Base-by-base conservation (phyloP, 2,329 filamentous ascomycete species). In the Aspergillus uvarum region DNA sequence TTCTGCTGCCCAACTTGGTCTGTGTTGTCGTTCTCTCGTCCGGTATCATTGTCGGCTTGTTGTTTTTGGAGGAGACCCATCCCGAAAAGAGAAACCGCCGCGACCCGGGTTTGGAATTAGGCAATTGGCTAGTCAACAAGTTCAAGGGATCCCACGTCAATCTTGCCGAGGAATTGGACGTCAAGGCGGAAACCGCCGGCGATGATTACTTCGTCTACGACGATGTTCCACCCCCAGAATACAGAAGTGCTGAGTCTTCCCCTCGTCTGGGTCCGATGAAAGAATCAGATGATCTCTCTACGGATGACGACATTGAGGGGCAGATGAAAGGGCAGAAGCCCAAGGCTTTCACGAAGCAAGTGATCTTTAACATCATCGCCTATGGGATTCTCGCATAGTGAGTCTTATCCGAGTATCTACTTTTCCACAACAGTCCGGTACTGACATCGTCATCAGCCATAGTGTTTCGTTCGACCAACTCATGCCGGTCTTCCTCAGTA, bases 391-490 rank as follows among this genome's bases (percentile, higher is more conserved):
- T 98, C 61, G 94, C 94, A 65, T 97, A 96, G 92, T 96, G 84
- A 86, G 92, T 88, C 58, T 32, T 24, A 29, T 35, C 57, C 31
- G 49, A 14, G 44, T 49, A 50, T 51, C 58, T 61, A 38, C 14
- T 22, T 49, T 35, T 42, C 19, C 35, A 48, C 14, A 11, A 8
- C 16, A 5, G 16, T 29, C n/a, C 50, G 51, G 67, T 81, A 61
- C 66, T 67, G 54, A 69, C 70, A 72, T 70, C 51, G 49, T 12
- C 32, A 63, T 47, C 70, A 96, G 93, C 79, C 94, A 98, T 79
- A 97, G 94, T 12, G 97, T 99, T 77, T 96, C 93, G 0, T 95
- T 96, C 68, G 95, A 99, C 76, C 91, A 96, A 71, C 84, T 98
- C 52, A 88, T 98, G 68, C 94, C 95, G 0, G 90, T 97, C 2